Evolutionary conservation across 306 rosid species (phyloP), one percentile per base, ranked within the genome.

Genomic region (Cucurbita maxima): DNA sequence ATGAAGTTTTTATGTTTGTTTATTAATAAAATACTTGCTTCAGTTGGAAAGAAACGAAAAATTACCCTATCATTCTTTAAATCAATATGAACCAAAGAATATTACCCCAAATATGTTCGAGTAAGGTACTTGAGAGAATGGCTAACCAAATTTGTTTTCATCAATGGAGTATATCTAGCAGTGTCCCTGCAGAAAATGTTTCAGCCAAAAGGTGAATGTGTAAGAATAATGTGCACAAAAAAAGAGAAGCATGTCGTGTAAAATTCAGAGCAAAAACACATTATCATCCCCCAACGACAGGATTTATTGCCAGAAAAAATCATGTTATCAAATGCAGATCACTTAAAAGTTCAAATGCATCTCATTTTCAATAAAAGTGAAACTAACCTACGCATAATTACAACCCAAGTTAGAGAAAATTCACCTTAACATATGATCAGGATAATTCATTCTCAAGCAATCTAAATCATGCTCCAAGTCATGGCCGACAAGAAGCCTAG

Each of bases 401-500:
- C 58, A 56, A n/a, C 19, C 73, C 56, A 68, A 68, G 38, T 61
- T 61, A 6, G 9, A 6, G 20, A 67, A 43, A 66, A 47, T 22
- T 62, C 52, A 92, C 97, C 97, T 88, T 77, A 86, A 73, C 84
- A 89, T 71, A 79, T 87, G 89, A 79, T 86, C 79, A 18, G 96
- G 93, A 80, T 89, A 89, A 78, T 54, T 78, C 79, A 91, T 77
- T 55, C 67, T 78, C 83, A 92, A 81, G 85, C 92, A 89, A 77
- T 86, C 88, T 55, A 92, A 82, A 83, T 92, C 96, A 76, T 84
- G 86, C 62, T 76, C 92, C 77, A 92, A 75, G 74, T 66, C 82
- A 85, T 88, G 96, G 83, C 97, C 96, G 78, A 92, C 95, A 77
- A 92, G 92, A 85, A 92, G 89, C 76, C 80, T 88, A 74, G 96